Percentiles rank a stretch among this genome's conserved stretches.
These are phyloP conservation scores for Quercus bicolor DNA, from an alignment of 306 rosid species.

Conservation along the genomic window DNA sequence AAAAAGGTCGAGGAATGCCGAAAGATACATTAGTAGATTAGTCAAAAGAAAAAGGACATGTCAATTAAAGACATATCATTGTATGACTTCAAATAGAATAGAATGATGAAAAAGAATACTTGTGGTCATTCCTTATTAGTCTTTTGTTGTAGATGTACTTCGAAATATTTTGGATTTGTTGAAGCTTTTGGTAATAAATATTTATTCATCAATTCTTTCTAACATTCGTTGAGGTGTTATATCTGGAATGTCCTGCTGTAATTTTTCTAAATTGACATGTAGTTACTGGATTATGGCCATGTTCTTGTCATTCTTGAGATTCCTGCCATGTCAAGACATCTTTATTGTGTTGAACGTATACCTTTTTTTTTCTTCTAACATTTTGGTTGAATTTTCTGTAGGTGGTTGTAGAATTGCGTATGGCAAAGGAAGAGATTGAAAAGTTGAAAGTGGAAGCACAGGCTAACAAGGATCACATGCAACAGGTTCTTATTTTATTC, in stretches of 20 bases:
- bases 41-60: no score
- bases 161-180: neutral
- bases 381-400: conserved; percentile 20
- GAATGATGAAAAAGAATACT: no score
- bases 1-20: no score
- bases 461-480: conserved; percentile 82
- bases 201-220: neutral
- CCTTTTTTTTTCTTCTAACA: conserved; percentile 13
- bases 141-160: neutral
- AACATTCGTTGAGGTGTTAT: neutral
- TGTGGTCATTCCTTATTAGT: no score
- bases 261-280: neutral
- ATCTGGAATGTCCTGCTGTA: neutral
- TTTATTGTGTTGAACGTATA: neutral
- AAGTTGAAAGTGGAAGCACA: conserved; percentile 77
- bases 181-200: neutral
- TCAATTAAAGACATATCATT: no score
- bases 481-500: conserved; percentile 55
- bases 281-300: neutral
- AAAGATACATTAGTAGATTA: no score
- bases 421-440: conserved; percentile 65
- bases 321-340: neutral
- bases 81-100: no score
- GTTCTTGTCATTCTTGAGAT: neutral
- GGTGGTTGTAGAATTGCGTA: conserved; percentile 58